phyloP scores from a whole-genome alignment of 371 early-diverging fungal species.

The Mucor plumbeus region DNA sequence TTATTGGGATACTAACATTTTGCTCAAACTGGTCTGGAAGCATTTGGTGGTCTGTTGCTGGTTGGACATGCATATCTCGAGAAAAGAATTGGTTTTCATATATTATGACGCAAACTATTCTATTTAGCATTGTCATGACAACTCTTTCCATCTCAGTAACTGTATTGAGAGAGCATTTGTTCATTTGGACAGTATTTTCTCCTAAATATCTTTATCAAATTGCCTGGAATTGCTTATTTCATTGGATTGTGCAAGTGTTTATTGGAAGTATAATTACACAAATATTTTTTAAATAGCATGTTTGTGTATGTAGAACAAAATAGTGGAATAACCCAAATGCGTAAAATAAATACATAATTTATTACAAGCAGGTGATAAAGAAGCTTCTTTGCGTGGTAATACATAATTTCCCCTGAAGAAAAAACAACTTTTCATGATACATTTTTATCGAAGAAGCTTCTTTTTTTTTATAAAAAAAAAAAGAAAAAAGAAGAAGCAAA shows the following conservation, averaged over 20 bases:
- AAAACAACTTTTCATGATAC: too few relatives aligned
- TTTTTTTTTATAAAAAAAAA: background rate
- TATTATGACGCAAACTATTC: constrained; percentile 46
- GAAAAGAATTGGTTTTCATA: constrained; percentile 40
- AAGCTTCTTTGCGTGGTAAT: background rate
- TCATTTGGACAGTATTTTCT: constrained; percentile 89
- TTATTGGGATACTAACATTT: constrained; percentile 73
- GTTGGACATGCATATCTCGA: constrained; percentile 37
- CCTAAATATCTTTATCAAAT: constrained; percentile 83
- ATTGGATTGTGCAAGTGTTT: constrained; percentile 44
- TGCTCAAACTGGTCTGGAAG: constrained; percentile 75
- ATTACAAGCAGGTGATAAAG: background rate
- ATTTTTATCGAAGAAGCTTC: background rate
- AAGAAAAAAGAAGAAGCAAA: background rate
- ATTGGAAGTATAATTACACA: constrained; percentile 25
- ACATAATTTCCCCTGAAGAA: too few relatives aligned
- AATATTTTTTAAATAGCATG: background rate
- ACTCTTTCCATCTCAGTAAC: constrained; percentile 69
- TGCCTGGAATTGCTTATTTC: constrained; percentile 65
- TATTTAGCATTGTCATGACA: constrained; percentile 59
- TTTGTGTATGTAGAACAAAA: background rate
- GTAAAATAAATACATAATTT: background rate
- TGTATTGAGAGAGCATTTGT: constrained; percentile 72
- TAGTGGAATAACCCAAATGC: background rate
- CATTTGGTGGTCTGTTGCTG: constrained; percentile 70